A percentile compares a stretch with the other conserved stretches of the same genome.
These are phyloP conservation scores for Castanopsis chinensis DNA, from an alignment of 306 rosid genomes.

Conservation along the genomic window DNA sequence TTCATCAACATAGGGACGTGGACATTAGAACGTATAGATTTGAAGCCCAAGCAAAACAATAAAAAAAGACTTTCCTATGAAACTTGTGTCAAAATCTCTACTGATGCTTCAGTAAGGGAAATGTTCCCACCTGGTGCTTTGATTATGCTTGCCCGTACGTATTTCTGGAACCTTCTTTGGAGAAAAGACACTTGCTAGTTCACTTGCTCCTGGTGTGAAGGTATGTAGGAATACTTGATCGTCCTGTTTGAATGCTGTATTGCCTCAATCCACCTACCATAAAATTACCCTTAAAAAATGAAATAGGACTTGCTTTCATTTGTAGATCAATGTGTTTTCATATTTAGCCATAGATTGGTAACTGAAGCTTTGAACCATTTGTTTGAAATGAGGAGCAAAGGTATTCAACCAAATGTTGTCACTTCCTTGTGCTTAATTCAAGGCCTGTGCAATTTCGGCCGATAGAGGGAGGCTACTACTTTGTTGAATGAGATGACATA, in stretches of 20 bases:
- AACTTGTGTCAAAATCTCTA: constrained; percentile 61
- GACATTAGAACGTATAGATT: too few relatives aligned
- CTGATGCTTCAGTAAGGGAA: constrained; percentile 63
- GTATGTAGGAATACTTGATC: constrained; percentile 14
- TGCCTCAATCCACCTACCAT: background rate
- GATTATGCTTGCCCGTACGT: constrained; percentile 57
- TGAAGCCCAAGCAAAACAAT: too few relatives aligned
- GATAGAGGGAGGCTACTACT: too few relatives aligned
- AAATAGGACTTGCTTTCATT: background rate
- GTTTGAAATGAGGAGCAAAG: too few relatives aligned
- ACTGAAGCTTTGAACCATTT: too few relatives aligned
- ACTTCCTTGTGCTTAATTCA: too few relatives aligned
- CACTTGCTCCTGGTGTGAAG: constrained; percentile 78
- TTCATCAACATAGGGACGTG: too few relatives aligned
- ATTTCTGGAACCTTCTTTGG: constrained; percentile 68
- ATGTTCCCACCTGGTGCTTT: constrained; percentile 72
- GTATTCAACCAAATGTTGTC: too few relatives aligned
- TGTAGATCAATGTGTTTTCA: background rate
- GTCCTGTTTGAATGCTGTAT: background rate
- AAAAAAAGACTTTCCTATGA: constrained; percentile 25
- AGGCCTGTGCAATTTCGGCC: too few relatives aligned
- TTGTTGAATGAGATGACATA: too few relatives aligned
- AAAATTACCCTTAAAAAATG: background rate
- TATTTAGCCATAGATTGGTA: background rate
- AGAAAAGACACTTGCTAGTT: constrained; percentile 67